Percentiles rank a stretch among this genome's conserved stretches.
Conservation (phyloP, 2,329 filamentous ascomycete genomes). For the Alternaria conjuncta region DNA sequence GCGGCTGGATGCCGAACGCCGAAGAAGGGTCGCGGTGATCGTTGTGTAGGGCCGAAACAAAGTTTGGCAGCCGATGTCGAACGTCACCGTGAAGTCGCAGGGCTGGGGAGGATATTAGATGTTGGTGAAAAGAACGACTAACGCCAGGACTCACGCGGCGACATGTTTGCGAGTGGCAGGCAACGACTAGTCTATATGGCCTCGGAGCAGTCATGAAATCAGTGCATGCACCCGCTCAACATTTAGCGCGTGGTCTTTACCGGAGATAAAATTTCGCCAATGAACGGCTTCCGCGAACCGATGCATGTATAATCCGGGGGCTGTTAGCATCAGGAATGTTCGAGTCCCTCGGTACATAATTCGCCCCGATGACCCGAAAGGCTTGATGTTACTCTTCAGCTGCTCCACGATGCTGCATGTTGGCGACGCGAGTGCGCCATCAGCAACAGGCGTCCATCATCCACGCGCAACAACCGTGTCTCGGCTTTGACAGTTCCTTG, state of each 20-base stretch:
- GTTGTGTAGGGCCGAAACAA: conserved; percentile 3
- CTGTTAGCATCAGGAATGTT: conserved; percentile 34
- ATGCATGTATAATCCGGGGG: conserved; percentile 33
- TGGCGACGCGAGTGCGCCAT: neutral
- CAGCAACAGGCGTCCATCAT: neutral
- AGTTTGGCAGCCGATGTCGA: neutral
- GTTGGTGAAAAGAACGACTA: conserved; percentile 3
- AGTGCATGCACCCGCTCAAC: conserved; percentile 16
- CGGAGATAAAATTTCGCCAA: conserved; percentile 39
- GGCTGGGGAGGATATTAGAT: neutral
- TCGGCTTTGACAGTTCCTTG: neutral
- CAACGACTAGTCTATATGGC: conserved; percentile 25
- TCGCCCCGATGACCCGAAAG: conserved; percentile 26
- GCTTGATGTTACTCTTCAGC: neutral
- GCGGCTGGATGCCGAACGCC: neutral
- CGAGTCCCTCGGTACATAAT: conserved; percentile 23
- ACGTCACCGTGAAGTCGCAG: neutral
- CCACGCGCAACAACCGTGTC: neutral
- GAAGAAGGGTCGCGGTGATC: neutral
- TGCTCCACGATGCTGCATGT: neutral
- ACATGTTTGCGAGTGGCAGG: conserved; percentile 15
- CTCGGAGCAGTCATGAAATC: conserved; percentile 29
- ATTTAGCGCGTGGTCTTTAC: conserved; percentile 31
- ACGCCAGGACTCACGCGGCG: conserved; percentile 6
- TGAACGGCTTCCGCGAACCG: conserved; percentile 16